Evolutionary conservation across 768 basidiomycete species (phyloP), one percentile per base, ranked within the genome.

Genomic region (Paxillus rubicundulus): DNA sequence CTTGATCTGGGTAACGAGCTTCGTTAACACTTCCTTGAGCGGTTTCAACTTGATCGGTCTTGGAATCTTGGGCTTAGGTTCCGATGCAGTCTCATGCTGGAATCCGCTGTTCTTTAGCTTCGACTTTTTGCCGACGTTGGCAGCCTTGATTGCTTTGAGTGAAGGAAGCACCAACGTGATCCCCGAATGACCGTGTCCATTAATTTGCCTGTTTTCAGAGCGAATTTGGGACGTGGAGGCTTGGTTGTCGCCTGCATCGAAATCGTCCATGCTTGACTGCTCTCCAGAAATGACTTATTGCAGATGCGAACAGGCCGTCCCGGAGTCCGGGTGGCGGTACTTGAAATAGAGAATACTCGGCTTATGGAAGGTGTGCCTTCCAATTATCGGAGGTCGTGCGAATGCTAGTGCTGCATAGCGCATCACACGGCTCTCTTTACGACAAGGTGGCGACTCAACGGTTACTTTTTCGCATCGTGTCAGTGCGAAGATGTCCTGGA

Each of bases 11-110:
- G 67, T 61, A 42, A 91, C 82, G 17, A 91, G 73, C 66, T 82
- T 84, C 4, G 72, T 64, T 43, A 91, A 33, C 20, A 90, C 86
- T 68, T 89, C 89, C 61, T 84, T 88, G 58, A 92, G 73, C 4
- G 89, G 87, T 64, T 90, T 90, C 51, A 89, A 74, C 68, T 89
- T 91, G 55, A 84, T 59, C 14, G 86, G 86, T 27, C 87, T 70
- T 2, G 79, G 76, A 4, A 59, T 52, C 39, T 77, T 77, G 1
- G 8, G 54, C 55, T 72, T 75, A 17, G 57, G 55, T 0, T 66
- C 61, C 30, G 61, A 57, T 24, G 24, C 24, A 24, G 24, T 24
- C 43, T 60, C 66, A 28, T 61, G 62, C 36, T 50, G 55, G 27
- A 56, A 57, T 30, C 53, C 50, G 43, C 57, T 28, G 39, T 62